Evolutionary conservation across 768 basidiomycete species (phyloP), one percentile per base, ranked within the genome.

Genomic region (Lentinus brumalis): DNA sequence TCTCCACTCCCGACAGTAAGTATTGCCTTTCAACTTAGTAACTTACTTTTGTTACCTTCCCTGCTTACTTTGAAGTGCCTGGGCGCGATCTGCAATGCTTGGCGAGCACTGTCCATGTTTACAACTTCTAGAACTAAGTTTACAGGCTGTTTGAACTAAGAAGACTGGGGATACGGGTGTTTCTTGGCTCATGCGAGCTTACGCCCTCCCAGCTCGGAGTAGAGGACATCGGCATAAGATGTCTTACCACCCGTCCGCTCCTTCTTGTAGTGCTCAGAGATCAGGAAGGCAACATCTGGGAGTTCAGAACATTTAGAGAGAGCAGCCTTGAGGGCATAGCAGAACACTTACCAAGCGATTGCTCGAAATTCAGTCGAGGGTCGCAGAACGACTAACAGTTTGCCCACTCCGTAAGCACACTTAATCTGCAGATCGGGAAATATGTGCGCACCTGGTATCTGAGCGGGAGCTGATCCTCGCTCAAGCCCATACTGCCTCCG

Each of bases 401-500:
- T 21, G 0, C 32, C 3, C 1, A 16, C 21, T 26, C 6, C 26
- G 10, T 12, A 31, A 12, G 52, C 10, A n/a, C 11, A 6, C 10
- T 30, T 7, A 9, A 6, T 26, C 21, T 2, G 21, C 21, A 26
- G 21, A 26, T 26, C 21, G 21, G 21, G 21, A 1, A 26, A 26
- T 26, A 26, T 26, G 21, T 26, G 56, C 80, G 16, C 12, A 91
- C 88, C 78, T 96, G 89, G 72, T 98, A 99, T 65, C 96, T 81
- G 73, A 96, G 76, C n/a, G 85, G 89, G 15, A 99, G 81, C 72
- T 97, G 82, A 64, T 95, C 91, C 72, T 98, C 96, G 49, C 81
- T 83, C 40, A 98, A 77, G 70, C 92, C 89, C 96, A 98, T 98
- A 65, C 93, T 96, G 1, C 96, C 97, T 5, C 97, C 97, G 10